Base-by-base conservation (phyloP, 2,329 filamentous ascomycete species). In the Pezicula radicicola region DNA sequence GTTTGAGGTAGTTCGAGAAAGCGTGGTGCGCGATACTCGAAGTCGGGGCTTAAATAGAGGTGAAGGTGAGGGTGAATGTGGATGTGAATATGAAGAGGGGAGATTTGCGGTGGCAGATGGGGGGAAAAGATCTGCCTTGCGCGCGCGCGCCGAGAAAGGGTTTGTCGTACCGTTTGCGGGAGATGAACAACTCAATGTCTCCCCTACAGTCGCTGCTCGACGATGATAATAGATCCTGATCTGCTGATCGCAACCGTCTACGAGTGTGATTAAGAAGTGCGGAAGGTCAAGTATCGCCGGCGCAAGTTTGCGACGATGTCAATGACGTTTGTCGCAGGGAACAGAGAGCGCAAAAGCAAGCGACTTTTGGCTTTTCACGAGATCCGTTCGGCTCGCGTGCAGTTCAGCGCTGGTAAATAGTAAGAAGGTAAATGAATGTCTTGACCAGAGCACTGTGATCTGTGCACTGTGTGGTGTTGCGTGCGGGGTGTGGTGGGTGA, bases 131-230 rank as follows among this genome's bases (percentile, higher is more conserved):
- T 53, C 53, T 52, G 58, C 42, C 52, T 27, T 45, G 19, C 19
- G 42, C 52, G 48, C 50, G 48, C 51, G 57, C 53, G 59, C 55
- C 51, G 51, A 52, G 53, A 56, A 51, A 48, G 52, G 25, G 37
- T 46, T 55, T 37, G 50, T 54, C 65, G 63, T 84, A 86, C 83
- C 80, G 76, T 79, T 81, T 80, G 81, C 74, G 83, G 88, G 91
- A 96, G 91, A 96, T 89, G 78, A 91, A 96, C 91, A 96, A 96
- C 72, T 87, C 74, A 96, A 96, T 96, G 91, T 91, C 88, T 96
- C 91, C 89, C 91, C 90, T 77, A 78, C 77, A 75, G 72, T 71
- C 68, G 71, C 72, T 75, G 73, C 71, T 63, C 64, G 62, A 63
- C 63, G 48, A 54, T 45, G 36, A 40, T 18, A 43, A 10, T 33